These are phyloP conservation scores for Daldinia grandis DNA, from an alignment of 495 filamentous ascomycete species.

Conservation along the genomic window DNA sequence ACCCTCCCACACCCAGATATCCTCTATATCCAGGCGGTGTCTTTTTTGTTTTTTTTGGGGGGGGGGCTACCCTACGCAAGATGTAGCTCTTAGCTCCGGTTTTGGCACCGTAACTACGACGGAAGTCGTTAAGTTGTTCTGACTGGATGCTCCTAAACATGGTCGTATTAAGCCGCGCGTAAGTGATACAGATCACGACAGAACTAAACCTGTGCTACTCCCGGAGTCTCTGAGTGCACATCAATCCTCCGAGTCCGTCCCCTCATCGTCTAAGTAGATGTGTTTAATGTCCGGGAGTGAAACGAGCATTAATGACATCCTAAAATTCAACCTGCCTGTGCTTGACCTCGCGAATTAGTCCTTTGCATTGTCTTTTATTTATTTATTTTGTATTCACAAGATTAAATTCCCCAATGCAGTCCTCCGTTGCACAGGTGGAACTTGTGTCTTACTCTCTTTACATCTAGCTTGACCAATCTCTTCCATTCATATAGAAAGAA, in stretches of 20 bases:
- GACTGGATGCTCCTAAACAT: slow-evolving; percentile 44
- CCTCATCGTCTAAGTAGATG: slow-evolving; percentile 55
- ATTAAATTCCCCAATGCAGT: neutral
- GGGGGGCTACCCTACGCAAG: slow-evolving; percentile 61
- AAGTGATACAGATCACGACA: slow-evolving; percentile 56
- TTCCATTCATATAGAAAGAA: too few relatives aligned
- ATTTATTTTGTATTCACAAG: too few relatives aligned
- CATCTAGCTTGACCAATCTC: too few relatives aligned
- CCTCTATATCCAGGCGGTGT: slow-evolving; percentile 62
- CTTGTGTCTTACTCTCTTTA: too few relatives aligned
- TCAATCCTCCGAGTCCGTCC: slow-evolving; percentile 58
- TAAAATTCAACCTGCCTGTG: neutral
- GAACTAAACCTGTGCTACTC: slow-evolving; percentile 63
- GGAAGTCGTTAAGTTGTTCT: slow-evolving; percentile 58
- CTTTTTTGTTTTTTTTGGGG: slow-evolving; percentile 63
- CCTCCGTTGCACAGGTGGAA: too few relatives aligned
- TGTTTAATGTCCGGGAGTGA: slow-evolving; percentile 45
- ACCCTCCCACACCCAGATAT: slow-evolving; percentile 43
- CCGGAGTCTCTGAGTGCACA: slow-evolving; percentile 56
- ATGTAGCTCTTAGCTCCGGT: slow-evolving; percentile 54
- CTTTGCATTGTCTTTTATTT: too few relatives aligned
- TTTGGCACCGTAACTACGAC: slow-evolving; percentile 55
- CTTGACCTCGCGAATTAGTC: slow-evolving; percentile 6
- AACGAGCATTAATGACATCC: neutral
- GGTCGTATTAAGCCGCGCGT: slow-evolving; percentile 42